Evolutionary conservation across 2,329 filamentous ascomycete genomes (phyloP).

Genomic region (Colletotrichum somersetense): DNA sequence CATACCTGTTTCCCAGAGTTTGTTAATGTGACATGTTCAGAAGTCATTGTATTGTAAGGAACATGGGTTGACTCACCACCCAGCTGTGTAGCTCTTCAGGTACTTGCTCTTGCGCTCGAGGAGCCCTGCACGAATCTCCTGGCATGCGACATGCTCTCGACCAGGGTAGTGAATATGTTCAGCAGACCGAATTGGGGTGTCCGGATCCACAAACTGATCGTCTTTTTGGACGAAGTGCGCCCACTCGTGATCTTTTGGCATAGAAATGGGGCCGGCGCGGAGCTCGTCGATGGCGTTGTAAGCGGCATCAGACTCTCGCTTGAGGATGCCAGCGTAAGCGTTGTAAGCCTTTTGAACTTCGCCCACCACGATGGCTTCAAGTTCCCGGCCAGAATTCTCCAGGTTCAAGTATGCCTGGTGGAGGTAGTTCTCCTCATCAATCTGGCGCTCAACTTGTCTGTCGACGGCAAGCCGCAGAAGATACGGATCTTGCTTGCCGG

Average conservation of each 20-base stretch:
- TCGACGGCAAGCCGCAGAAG: conserved; percentile 88
- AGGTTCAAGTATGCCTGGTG: conserved; percentile 95
- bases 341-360: conserved; percentile 99
- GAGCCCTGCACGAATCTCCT: conserved; percentile 90
- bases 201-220: conserved; percentile 88
- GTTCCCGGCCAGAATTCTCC: conserved; percentile 91
- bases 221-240: conserved; percentile 82
- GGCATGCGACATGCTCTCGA: conserved; percentile 82
- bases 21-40: conserved; percentile 42
- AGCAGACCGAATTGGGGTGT: conserved; percentile 79
- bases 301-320: conserved; percentile 87
- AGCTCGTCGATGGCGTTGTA: conserved; percentile 85
- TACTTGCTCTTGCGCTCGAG: conserved; percentile 99
- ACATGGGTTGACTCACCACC: conserved; percentile 75
- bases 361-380: conserved; percentile 95
- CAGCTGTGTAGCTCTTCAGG: conserved; percentile 94
- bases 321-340: conserved; percentile 90
- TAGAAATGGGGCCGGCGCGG: conserved; percentile 85
- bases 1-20: conserved; percentile 73
- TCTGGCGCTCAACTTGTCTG: conserved; percentile 88
- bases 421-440: conserved; percentile 97
- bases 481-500: conserved; percentile 92
- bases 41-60: background rate
- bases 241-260: conserved; percentile 97
- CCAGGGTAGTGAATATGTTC: conserved; percentile 93